Evolutionary conservation across 2,329 filamentous ascomycete species (phyloP).

Genomic region (Lachnellula cervina): DNA sequence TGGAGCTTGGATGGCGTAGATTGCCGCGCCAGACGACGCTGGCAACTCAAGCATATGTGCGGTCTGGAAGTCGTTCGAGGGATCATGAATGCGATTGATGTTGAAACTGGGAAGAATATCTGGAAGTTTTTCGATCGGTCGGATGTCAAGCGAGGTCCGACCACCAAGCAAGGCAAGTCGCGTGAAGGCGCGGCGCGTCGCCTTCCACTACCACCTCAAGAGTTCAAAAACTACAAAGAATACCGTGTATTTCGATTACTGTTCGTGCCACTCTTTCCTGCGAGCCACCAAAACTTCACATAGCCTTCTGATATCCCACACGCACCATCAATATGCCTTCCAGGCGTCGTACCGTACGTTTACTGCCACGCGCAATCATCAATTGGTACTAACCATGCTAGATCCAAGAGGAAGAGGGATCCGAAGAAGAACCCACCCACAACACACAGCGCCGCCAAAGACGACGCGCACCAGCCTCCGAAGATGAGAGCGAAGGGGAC

Average conservation of each 20-base stretch:
- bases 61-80: slow-evolving; percentile 17
- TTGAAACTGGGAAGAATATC: neutral
- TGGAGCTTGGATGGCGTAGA: neutral
- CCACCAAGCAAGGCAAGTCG: slow-evolving; percentile 1
- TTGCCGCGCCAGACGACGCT: slow-evolving; percentile 21
- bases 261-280: too few species aligned
- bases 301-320: neutral
- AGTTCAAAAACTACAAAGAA: neutral
- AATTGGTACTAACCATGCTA: slow-evolving; percentile 10
- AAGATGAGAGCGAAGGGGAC: slow-evolving; percentile 27
- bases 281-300: too few species aligned
- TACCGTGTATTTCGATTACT: neutral
- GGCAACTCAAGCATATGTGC: slow-evolving; percentile 32
- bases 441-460: slow-evolving; percentile 22
- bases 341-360: slow-evolving; percentile 22
- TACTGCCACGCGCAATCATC: neutral
- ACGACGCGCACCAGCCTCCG: slow-evolving; percentile 13
- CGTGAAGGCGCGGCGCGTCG: slow-evolving; percentile 22
- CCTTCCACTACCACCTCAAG: neutral
- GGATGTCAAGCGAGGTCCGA: neutral
- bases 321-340: slow-evolving; percentile 21
- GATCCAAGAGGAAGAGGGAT: slow-evolving; percentile 24
- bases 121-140: slow-evolving; percentile 11
- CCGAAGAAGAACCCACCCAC: slow-evolving; percentile 22
- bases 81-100: slow-evolving; percentile 32